These are phyloP conservation scores for Blastobotrys proliferans DNA, from an alignment of 1,139 yeast genomes.

Conservation along the genomic window DNA sequence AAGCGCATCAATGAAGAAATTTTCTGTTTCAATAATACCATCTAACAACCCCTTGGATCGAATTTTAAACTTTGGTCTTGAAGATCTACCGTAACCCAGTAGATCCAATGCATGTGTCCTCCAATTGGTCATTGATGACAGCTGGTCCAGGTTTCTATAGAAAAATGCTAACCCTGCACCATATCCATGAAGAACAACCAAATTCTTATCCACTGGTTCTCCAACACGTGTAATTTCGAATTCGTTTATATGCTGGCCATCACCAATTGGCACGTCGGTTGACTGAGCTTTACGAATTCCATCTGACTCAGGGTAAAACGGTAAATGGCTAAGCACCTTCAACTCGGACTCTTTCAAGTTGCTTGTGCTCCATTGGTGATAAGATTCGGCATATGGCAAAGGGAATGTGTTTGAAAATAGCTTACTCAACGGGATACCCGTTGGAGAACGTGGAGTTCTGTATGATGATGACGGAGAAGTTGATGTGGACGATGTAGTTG, in stretches of 20 bases:
- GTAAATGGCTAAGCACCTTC: slow-evolving; percentile 45
- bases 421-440: slow-evolving; percentile 32
- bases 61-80: slow-evolving; percentile 51
- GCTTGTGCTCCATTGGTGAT: slow-evolving; percentile 41
- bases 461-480: slow-evolving; percentile 9
- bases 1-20: slow-evolving; percentile 74
- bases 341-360: slow-evolving; percentile 41
- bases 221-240: slow-evolving; percentile 38
- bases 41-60: slow-evolving; percentile 30
- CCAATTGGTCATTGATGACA: slow-evolving; percentile 38
- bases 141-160: slow-evolving; percentile 64
- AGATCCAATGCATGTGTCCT: slow-evolving; percentile 74
- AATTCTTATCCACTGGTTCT: slow-evolving; percentile 22
- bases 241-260: slow-evolving; percentile 54
- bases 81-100: slow-evolving; percentile 79
- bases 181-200: slow-evolving; percentile 84
- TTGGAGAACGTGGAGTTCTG: slow-evolving; percentile 33
- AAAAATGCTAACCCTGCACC: slow-evolving; percentile 87
- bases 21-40: slow-evolving; percentile 50
- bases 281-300: slow-evolving; percentile 47
- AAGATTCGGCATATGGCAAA: slow-evolving; percentile 39
- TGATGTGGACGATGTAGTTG: slow-evolving; percentile 5
- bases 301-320: slow-evolving; percentile 54
- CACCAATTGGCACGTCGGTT: slow-evolving; percentile 47
- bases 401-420: slow-evolving; percentile 34